phyloP scores from a whole-genome alignment of 2,329 filamentous ascomycete species.

The Magnaporthales sp. region DNA sequence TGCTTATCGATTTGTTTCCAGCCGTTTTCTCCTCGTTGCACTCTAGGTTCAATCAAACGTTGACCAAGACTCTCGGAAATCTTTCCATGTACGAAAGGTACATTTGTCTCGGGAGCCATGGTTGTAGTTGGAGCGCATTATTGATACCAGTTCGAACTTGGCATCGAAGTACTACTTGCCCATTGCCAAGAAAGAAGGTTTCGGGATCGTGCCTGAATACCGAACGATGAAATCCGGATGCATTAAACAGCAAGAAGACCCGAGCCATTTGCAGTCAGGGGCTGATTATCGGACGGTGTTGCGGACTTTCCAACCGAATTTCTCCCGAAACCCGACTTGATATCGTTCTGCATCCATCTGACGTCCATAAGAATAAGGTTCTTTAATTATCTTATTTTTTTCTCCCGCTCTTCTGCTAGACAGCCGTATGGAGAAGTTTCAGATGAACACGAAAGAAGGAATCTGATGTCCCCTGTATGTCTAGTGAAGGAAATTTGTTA shows the following conservation, averaged over 20 bases:
- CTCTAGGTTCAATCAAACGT: too few relatives aligned
- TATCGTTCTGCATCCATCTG: neutral
- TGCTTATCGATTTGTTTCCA: neutral
- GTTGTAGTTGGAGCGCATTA: too few relatives aligned
- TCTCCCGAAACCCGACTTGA: neutral
- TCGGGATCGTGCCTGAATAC: neutral
- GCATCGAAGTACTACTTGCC: too few relatives aligned
- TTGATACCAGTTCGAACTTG: too few relatives aligned
- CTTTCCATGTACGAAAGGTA: too few relatives aligned
- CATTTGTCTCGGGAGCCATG: slow-evolving; percentile 12
- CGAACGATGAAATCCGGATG: neutral
- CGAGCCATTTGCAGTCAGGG: neutral
- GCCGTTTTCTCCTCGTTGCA: neutral
- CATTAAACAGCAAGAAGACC: neutral
- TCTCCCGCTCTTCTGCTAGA: neutral
- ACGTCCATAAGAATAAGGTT: neutral
- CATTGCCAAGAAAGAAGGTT: neutral
- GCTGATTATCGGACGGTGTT: neutral
- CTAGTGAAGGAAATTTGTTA: neutral
- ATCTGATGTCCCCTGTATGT: neutral
- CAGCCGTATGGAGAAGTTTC: neutral
- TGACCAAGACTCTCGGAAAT: too few relatives aligned
- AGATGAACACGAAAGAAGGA: neutral
- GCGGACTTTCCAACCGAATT: neutral
- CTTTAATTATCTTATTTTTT: neutral